Percentiles rank a stretch among this genome's conserved stretches.
phyloP scores from a whole-genome alignment of 202 grass and related monocot species.

The Carex arenaria region DNA sequence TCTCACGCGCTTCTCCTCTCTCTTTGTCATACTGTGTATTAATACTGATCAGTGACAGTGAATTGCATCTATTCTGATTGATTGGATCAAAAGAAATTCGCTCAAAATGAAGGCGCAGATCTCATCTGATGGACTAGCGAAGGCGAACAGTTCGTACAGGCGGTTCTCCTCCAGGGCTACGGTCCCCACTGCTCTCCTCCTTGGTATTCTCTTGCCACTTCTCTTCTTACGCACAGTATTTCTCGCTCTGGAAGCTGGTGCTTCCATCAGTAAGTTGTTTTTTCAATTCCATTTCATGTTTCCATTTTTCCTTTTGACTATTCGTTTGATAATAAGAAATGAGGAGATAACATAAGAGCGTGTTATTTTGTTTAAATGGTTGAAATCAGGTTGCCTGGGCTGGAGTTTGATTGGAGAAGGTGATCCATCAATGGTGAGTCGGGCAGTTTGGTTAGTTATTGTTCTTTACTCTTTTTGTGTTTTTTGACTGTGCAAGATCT shows the following conservation, averaged over 20 bases:
- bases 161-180: constrained; percentile 28
- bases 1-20: neutral
- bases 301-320: neutral
- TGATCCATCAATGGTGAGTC: constrained; percentile 58
- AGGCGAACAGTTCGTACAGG: constrained; percentile 13
- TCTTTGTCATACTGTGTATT: neutral
- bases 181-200: constrained; percentile 37
- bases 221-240: constrained; percentile 69
- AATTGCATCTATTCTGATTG: neutral
- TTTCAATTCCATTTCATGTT: neutral
- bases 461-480: constrained; percentile 23
- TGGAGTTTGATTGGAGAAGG: constrained; percentile 58
- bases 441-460: neutral
- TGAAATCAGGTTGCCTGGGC: constrained; percentile 49
- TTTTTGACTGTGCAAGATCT: constrained; percentile 15
- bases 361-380: constrained; percentile 16
- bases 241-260: constrained; percentile 69
- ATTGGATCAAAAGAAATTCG: neutral
- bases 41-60: neutral
- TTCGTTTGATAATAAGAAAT: neutral
- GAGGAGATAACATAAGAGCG: no score
- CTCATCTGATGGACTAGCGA: constrained; percentile 16
- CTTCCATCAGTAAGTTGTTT: constrained; percentile 40
- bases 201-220: constrained; percentile 55
- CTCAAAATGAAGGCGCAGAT: constrained; percentile 51